Base-by-base conservation (phyloP, 1,284 basidiomycete species). In the Mycena citricolor region DNA sequence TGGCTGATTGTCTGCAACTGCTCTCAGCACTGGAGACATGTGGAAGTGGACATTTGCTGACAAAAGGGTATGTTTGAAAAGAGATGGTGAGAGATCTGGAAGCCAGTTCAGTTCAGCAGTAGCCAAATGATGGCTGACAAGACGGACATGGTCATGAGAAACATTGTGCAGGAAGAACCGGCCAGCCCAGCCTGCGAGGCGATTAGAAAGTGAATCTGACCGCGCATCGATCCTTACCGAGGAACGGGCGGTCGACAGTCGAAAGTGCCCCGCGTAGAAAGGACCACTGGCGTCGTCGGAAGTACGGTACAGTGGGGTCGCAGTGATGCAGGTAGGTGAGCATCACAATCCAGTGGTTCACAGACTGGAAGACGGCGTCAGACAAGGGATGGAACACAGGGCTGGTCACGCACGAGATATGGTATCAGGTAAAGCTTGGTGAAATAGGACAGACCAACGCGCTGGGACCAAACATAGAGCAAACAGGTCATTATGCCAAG, bases 301-400 rank as follows among this genome's bases (percentile, higher is more conserved):
- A 75, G 54, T 79, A 74, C 19, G 74, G 71, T 25, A 79, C 67
- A 2, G 71, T 73, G 8, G 76, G 77, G 57, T 79, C 87, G 43
- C 85, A 85, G 70, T 90, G 88, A 61, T 90, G 87, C 33, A 90
- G 74, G 63, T 74, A 86, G 17, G 82, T 83, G 57, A 83, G 70
- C 71, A 81, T 74, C 29, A 86, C 81, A 50, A 86, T 77, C 71
- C 70, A 73, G 52, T 73, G 69, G 47, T 73, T 71, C 4, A 65
- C 57, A 32, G 69, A 66, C 64, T 70, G 39, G 16, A 21, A 11
- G n/a, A 28, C 20, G 23, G 31, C 14, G 13, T 19, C 10, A 17
- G 20, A 39, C 25, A 34, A 26, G 23, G 5, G 29, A 7, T 19
- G 16, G 26, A 17, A 38, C 5, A n/a, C 36, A n/a, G n/a, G n/a